Evolutionary conservation across 805 yeast genomes (phyloP).

Genomic region (Cyberlindnera bimundalis): DNA sequence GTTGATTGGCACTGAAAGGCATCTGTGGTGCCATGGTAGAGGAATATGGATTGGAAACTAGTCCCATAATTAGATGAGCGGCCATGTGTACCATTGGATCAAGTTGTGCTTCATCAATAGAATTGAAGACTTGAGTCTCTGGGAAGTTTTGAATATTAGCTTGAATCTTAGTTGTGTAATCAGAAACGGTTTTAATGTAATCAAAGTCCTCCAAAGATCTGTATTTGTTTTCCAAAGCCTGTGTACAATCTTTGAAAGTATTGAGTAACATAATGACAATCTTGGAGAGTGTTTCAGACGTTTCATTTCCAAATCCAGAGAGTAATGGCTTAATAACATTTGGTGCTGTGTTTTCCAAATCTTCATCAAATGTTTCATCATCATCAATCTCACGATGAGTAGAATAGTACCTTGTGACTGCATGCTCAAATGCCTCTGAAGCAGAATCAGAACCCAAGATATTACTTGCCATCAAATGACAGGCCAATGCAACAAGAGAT

Average conservation of each 20-base stretch:
- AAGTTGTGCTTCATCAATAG: conserved; percentile 13
- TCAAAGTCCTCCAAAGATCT: conserved; percentile 17
- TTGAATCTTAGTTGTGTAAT: conserved; percentile 29
- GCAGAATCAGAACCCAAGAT: conserved; percentile 36
- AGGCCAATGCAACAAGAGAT: conserved; percentile 46
- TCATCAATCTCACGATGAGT: conserved; percentile 19
- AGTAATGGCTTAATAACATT: conserved; percentile 25
- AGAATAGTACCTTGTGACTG: conserved; percentile 13
- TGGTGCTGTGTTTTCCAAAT: conserved; percentile 25
- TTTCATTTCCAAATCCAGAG: conserved; percentile 22
- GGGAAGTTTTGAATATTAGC: conserved; percentile 12
- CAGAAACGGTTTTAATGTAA: conserved; percentile 30
- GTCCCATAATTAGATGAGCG: conserved; percentile 14
- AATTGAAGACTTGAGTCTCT: conserved; percentile 8
- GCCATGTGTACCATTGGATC: conserved; percentile 5
- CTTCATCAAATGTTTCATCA: conserved; percentile 26
- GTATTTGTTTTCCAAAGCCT: conserved; percentile 25
- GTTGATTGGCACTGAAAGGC: conserved; percentile 18
- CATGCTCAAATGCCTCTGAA: conserved; percentile 18
- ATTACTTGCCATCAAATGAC: conserved; percentile 48
- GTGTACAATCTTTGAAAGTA: conserved; percentile 20
- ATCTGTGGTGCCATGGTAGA: conserved; percentile 16
- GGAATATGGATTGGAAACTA: conserved; percentile 7
- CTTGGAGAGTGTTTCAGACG: conserved; percentile 18
- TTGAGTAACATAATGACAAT: conserved; percentile 17